A percentile compares a stretch with the other conserved stretches of the same genome.
Evolutionary conservation across 1,139 yeast species (phyloP).

Genomic region (Candida sp.): DNA sequence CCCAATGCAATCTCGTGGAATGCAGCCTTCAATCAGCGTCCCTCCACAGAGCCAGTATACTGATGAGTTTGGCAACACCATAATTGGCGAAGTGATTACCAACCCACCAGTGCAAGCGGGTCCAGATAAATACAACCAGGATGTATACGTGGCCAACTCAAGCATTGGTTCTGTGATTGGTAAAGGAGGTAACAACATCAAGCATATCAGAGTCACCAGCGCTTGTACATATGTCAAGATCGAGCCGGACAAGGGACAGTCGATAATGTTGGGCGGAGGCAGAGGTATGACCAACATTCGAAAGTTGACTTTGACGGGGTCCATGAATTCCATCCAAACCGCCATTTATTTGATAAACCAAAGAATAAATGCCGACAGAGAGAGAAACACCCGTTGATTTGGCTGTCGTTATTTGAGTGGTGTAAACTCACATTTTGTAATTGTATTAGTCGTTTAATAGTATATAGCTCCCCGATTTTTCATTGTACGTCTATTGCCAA

Average conservation of each 20-base stretch:
- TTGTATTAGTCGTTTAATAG: not conserved
- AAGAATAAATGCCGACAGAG: conserved; percentile 69
- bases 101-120: conserved; percentile 43
- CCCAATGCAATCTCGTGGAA: not conserved
- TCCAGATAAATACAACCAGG: conserved; percentile 63
- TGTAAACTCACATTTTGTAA: too few relatives aligned
- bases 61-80: conserved; percentile 51
- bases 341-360: conserved; percentile 82
- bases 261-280: conserved; percentile 58
- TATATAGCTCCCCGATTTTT: not conserved
- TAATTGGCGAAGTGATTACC: conserved; percentile 50
- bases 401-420: too few relatives aligned
- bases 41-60: conserved; percentile 43
- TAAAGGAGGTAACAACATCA: conserved; percentile 83
- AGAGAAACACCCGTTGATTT: conserved; percentile 36
- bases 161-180: conserved; percentile 89
- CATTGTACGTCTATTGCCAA: not conserved
- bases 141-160: conserved; percentile 74
- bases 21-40: conserved; percentile 13
- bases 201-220: conserved; percentile 75
- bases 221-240: conserved; percentile 78
- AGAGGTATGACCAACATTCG: conserved; percentile 62
- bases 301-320: conserved; percentile 72
- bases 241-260: conserved; percentile 54
- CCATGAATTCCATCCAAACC: conserved; percentile 70